A percentile compares a stretch with the other conserved stretches of the same genome.
phyloP scores from a whole-genome alignment of 306 rosid genomes.

The Calophaca sinica region DNA sequence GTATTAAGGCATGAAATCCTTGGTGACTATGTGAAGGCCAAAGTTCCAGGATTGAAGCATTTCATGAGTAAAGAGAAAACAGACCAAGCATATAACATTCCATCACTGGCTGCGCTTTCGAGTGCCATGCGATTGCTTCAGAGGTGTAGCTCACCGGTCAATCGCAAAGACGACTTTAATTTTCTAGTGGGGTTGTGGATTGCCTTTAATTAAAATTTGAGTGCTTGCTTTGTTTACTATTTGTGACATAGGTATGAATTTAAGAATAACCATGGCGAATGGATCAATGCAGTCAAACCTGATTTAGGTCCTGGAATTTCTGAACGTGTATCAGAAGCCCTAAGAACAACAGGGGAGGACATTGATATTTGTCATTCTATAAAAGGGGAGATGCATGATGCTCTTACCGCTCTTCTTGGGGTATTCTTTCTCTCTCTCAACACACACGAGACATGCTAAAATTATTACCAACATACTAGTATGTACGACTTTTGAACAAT shows the following conservation, averaged over 20 bases:
- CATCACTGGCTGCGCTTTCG: constrained; percentile 85
- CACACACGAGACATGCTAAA: background rate
- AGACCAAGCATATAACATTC: constrained; percentile 62
- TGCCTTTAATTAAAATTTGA: constrained; percentile 26
- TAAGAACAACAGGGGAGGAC: constrained; percentile 62
- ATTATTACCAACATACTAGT: too few species aligned
- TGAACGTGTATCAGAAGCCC: constrained; percentile 73
- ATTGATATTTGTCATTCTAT: constrained; percentile 55
- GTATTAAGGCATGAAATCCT: constrained; percentile 66
- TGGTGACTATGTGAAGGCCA: constrained; percentile 70
- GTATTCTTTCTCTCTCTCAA: constrained; percentile 53
- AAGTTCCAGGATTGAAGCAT: constrained; percentile 74
- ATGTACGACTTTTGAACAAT: too few species aligned
- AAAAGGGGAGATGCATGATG: constrained; percentile 64
- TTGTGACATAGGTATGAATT: constrained; percentile 68
- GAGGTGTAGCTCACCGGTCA: constrained; percentile 55
- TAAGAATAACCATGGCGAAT: constrained; percentile 84
- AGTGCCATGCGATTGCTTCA: constrained; percentile 72
- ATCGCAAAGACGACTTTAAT: constrained; percentile 25
- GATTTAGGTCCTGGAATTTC: constrained; percentile 81
- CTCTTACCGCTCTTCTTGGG: constrained; percentile 84
- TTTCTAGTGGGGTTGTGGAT: constrained; percentile 15
- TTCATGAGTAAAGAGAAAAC: constrained; percentile 58
- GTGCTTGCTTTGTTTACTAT: constrained; percentile 11
- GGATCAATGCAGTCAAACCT: constrained; percentile 75